A percentile compares a stretch with the other conserved stretches of the same genome.
These are phyloP conservation scores for Onygenales sp. DNA, from an alignment of 2,329 filamentous ascomycete species.

Conservation along the genomic window DNA sequence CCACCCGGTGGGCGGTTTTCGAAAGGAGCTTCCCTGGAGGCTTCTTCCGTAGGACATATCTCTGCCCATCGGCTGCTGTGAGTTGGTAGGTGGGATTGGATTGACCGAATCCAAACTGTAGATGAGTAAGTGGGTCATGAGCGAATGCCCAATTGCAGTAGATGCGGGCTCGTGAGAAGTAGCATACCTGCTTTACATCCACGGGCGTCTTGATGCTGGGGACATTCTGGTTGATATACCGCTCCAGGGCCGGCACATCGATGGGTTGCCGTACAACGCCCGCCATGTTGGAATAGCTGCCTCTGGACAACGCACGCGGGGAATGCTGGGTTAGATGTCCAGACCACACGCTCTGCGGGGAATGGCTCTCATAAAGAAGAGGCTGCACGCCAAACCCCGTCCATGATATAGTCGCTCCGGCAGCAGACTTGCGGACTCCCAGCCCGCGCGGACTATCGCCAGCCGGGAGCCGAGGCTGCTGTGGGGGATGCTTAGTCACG, in stretches of 20 bases:
- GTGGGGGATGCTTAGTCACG: no score
- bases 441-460: no score
- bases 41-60: slow-evolving; percentile 93
- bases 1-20: slow-evolving; percentile 90
- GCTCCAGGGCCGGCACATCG: slow-evolving; percentile 67
- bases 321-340: neutral
- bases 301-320: neutral
- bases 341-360: neutral
- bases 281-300: slow-evolving; percentile 50
- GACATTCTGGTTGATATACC: slow-evolving; percentile 68
- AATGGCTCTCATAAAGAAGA: no score
- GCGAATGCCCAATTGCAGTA: neutral
- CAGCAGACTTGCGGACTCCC: no score
- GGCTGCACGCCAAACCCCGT: no score
- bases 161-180: neutral
- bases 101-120: slow-evolving; percentile 89
- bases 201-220: slow-evolving; percentile 74
- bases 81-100: slow-evolving; percentile 96
- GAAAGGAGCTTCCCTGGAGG: slow-evolving; percentile 89
- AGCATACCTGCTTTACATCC: slow-evolving; percentile 72
- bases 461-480: no score
- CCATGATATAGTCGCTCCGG: no score
- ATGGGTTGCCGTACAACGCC: slow-evolving; percentile 85
- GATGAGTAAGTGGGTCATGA: neutral
- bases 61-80: slow-evolving; percentile 57